Base-by-base conservation (phyloP, 225 moss, liverwort and hornwort genomes). In the Takakia lepidozioides region DNA sequence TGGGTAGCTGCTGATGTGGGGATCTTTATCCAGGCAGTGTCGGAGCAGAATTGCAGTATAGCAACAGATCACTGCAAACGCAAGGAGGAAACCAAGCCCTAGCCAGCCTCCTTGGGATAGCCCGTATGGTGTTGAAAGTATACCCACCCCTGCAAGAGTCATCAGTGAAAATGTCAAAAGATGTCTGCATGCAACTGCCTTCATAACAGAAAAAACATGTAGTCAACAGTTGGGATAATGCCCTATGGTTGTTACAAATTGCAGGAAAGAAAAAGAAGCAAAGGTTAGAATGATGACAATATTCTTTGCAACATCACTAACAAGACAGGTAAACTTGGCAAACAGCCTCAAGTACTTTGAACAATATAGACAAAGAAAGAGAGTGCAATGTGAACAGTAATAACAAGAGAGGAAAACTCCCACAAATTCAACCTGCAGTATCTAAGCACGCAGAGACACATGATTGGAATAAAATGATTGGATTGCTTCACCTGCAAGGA, bases 91-190 rank as follows among this genome's bases (percentile, higher is more conserved):
- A 28, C 23, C 14, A 25, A 89, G 50, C 2, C 68, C 75, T 17
- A 84, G 14, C 93, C 93, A 95, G 8, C 93, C 93, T 16, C 93
- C 93, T 32, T 82, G 54, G 1, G 93, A 66, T 29, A 78, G 70
- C 0, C 89, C 93, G 21, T 84, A 95, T 2, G 93, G 86, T 21
- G 89, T 95, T 25, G 93, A 95, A 9, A 95, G 45, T 52, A 95
- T 89, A 38, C 93, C 89, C 21, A 95, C 89, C 37, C 93, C 93
- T 95, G 89, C 45, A 49, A 22, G 29, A 48, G 43, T 27, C 32
- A 10, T 5, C 29, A 22, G 17, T 26, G 18, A 15, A 6, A 36
- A 8, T 25, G 9, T 19, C 34, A 21, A 15, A 16, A 36, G 38
- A 39, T 54, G 11, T n/a, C 8, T 8, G 43, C n/a, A 44, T 9